Evolutionary conservation across 768 basidiomycete genomes (phyloP).

Genomic region (Jaapia argillacea): DNA sequence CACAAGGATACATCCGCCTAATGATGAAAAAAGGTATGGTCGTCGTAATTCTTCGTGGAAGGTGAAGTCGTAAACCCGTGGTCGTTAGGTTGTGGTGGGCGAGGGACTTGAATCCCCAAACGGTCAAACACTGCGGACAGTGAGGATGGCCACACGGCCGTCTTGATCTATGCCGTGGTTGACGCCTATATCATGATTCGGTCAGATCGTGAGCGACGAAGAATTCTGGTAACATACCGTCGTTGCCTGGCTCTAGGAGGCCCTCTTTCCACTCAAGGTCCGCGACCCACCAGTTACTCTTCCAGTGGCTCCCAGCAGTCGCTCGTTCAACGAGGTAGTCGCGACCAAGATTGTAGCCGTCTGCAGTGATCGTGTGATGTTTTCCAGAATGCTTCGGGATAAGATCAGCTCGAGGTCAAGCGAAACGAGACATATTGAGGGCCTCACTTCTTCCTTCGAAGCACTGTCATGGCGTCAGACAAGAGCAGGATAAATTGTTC

Average conservation of each 20-base stretch:
- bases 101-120: too few species aligned
- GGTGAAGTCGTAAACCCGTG: too few species aligned
- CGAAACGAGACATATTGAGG: neutral
- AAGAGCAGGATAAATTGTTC: neutral
- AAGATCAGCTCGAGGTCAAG: slow-evolving; percentile 3
- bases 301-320: slow-evolving; percentile 46
- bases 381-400: slow-evolving; percentile 38
- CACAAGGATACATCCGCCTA: too few species aligned
- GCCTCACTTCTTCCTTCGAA: slow-evolving; percentile 56
- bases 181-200: slow-evolving; percentile 38
- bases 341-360: slow-evolving; percentile 80
- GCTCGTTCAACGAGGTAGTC: slow-evolving; percentile 70
- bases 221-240: slow-evolving; percentile 35
- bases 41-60: too few species aligned
- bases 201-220: slow-evolving; percentile 1
- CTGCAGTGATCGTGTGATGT: slow-evolving; percentile 61
- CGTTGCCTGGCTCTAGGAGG: slow-evolving; percentile 55
- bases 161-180: slow-evolving; percentile 80
- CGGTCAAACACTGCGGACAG: slow-evolving; percentile 46
- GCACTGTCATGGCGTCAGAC: slow-evolving; percentile 29
- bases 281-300: slow-evolving; percentile 64
- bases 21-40: too few species aligned
- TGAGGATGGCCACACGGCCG: slow-evolving; percentile 72
- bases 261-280: slow-evolving; percentile 69
- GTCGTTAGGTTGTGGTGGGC: too few species aligned